These are phyloP conservation scores for Nakaseomyces uthaithaninus DNA, from an alignment of 1,139 yeast genomes.

Conservation along the genomic window DNA sequence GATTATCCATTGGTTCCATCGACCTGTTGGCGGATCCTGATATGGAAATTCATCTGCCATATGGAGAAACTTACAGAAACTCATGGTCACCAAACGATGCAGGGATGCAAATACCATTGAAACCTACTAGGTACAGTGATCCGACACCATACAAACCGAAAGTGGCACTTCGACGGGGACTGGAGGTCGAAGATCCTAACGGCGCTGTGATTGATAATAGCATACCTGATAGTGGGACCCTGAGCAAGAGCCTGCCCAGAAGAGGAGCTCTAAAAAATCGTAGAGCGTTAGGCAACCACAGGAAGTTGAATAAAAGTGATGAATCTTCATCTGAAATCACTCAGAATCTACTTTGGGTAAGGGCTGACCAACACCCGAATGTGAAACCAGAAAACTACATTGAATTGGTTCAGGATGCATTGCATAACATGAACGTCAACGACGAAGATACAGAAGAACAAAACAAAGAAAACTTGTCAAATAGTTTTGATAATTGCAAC, in stretches of 20 bases:
- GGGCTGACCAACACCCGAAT: slow-evolving; percentile 85
- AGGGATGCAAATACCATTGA: background rate
- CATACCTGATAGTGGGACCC: too few relatives aligned
- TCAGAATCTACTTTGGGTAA: slow-evolving; percentile 66
- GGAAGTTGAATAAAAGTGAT: slow-evolving; percentile 6
- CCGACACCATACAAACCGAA: slow-evolving; percentile 7
- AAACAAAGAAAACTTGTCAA: slow-evolving; percentile 5
- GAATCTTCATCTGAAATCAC: slow-evolving; percentile 11
- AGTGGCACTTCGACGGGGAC: background rate
- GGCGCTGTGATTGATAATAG: too few relatives aligned
- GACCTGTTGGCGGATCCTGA: slow-evolving; percentile 29
- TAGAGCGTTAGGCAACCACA: slow-evolving; percentile 1
- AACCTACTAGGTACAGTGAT: slow-evolving; percentile 9
- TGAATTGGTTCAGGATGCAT: slow-evolving; percentile 66
- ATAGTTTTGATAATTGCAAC: slow-evolving; percentile 5
- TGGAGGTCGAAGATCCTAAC: background rate
- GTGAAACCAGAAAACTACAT: slow-evolving; percentile 84
- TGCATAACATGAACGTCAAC: slow-evolving; percentile 52
- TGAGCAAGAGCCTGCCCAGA: slow-evolving; percentile 7
- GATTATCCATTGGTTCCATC: slow-evolving; percentile 30
- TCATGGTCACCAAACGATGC: slow-evolving; percentile 13
- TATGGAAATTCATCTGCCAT: slow-evolving; percentile 13
- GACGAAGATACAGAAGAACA: slow-evolving; percentile 10
- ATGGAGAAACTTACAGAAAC: slow-evolving; percentile 10
- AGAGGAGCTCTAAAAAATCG: slow-evolving; percentile 13